Evolutionary conservation across 2,329 filamentous ascomycete species (phyloP), one percentile per base, ranked within the genome.

Genomic region (Fusarium austroafricanum): DNA sequence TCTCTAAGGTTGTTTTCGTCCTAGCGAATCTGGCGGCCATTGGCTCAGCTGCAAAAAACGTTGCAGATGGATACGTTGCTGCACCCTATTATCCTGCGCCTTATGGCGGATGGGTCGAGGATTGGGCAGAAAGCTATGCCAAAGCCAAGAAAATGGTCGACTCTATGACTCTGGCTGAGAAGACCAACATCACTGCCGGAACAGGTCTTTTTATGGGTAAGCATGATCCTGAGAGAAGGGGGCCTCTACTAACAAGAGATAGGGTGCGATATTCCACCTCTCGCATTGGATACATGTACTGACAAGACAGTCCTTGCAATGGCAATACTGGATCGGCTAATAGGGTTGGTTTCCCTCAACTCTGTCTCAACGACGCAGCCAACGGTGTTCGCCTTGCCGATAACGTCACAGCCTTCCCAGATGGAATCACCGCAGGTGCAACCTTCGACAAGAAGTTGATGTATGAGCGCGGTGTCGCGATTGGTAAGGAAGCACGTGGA

Each of bases 111-210:
- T 94, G 92, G 89, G 80, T 85, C 0, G 79, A 84, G 8, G 86
- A 86, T 58, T 95, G 92, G 92, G 81, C 81, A 21, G 86, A 86
- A 18, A 90, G 90, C 70, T 95, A 94, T 74, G 80, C 80, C 52
- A 93, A 91, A 72, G 92, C 92, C 2, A 84, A 88, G 58, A 78
- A 82, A 5, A 77, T 94, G 15, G 92, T 95, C 17, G 86, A 87
- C 53, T 86, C 88, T 46, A 92, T 95, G 91, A 94, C 91, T 0
- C 78, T 95, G 56, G 91, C 91, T 3, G 92, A 94, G 76, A 95
- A 94, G 80, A 89, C 90, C 5, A 94, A 94, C 74, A 84, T 94
- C 51, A 93, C 91, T 0, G 86, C 87, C 2, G 92, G 92, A 5
- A 90, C 86, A 2, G 91, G 91, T 2, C 84, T 90, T 40, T 90